These are phyloP conservation scores for Candida ipomoeae DNA, from an alignment of 805 yeast species.

Conservation along the genomic window DNA sequence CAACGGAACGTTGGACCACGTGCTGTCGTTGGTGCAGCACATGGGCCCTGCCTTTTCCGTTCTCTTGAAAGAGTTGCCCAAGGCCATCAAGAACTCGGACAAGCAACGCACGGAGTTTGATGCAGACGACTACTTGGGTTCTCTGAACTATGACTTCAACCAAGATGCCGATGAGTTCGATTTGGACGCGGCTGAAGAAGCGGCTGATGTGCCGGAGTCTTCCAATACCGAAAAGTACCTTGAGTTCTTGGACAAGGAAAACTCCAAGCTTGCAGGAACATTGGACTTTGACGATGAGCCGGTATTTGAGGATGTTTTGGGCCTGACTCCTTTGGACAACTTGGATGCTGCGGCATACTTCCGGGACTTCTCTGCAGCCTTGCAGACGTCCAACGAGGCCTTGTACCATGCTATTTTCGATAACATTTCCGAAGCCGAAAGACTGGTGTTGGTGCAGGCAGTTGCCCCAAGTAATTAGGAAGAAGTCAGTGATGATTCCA, in stretches of 20 bases:
- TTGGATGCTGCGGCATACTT: conserved; percentile 15
- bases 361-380: conserved; percentile 12
- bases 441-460: conserved; percentile 10
- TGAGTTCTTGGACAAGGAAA: conserved; percentile 45
- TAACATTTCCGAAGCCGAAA: conserved; percentile 12
- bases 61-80: conserved; percentile 61
- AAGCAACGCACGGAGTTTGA: conserved; percentile 55
- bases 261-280: conserved; percentile 32
- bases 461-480: neutral
- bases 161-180: conserved; percentile 14
- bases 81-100: conserved; percentile 63
- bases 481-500: too few species aligned
- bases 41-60: conserved; percentile 49
- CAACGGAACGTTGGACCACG: conserved; percentile 15
- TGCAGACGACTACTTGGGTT: conserved; percentile 21
- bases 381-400: conserved; percentile 12
- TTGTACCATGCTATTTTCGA: conserved; percentile 15
- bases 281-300: conserved; percentile 22
- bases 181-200: conserved; percentile 22
- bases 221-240: conserved; percentile 41
- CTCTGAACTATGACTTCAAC: conserved; percentile 7
- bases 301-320: conserved; percentile 23
- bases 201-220: conserved; percentile 16
- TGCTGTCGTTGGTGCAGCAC: conserved; percentile 31
- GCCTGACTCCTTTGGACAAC: conserved; percentile 18